phyloP scores from a whole-genome alignment of 2,329 filamentous ascomycete genomes.

The Trichoderma lentiforme region DNA sequence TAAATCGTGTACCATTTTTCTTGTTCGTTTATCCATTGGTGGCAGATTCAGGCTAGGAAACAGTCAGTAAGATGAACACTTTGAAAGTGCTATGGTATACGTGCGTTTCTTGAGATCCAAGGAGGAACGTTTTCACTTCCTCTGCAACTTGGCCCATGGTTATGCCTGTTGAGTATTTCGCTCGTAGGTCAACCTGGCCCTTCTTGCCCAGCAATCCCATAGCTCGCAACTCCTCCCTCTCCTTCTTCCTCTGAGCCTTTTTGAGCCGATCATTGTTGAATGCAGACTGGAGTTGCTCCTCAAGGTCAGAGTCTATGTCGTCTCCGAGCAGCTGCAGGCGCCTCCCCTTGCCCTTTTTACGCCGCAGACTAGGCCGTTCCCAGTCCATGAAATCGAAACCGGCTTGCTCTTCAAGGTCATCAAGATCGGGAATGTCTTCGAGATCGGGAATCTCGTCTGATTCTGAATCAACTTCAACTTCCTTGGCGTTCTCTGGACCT shows the following conservation, averaged over 20 bases:
- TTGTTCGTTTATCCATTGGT: conserved; percentile 75
- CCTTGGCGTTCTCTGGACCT: background rate
- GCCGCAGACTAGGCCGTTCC: conserved; percentile 62
- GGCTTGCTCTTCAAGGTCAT: conserved; percentile 43
- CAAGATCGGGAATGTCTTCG: background rate
- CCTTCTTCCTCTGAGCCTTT: conserved; percentile 67
- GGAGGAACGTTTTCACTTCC: conserved; percentile 70
- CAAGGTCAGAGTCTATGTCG: conserved; percentile 64
- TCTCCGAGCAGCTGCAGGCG: conserved; percentile 51
- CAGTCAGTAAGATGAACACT: conserved; percentile 15
- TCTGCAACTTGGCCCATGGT: conserved; percentile 65
- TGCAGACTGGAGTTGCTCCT: conserved; percentile 53
- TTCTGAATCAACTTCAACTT: background rate
- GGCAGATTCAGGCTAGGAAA: conserved; percentile 64
- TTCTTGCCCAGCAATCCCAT: conserved; percentile 63
- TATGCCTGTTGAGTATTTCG: conserved; percentile 73
- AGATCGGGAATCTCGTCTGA: background rate
- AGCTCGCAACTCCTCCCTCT: conserved; percentile 65
- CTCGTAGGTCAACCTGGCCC: conserved; percentile 57
- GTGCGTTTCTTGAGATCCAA: conserved; percentile 60
- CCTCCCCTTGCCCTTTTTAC: conserved; percentile 60
- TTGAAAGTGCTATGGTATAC: conserved; percentile 25
- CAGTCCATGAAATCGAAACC: conserved; percentile 86
- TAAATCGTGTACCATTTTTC: conserved; percentile 77
- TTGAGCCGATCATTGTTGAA: conserved; percentile 67